Conservation (phyloP, 768 basidiomycete species). For the Pleurotus tuoliensis region DNA sequence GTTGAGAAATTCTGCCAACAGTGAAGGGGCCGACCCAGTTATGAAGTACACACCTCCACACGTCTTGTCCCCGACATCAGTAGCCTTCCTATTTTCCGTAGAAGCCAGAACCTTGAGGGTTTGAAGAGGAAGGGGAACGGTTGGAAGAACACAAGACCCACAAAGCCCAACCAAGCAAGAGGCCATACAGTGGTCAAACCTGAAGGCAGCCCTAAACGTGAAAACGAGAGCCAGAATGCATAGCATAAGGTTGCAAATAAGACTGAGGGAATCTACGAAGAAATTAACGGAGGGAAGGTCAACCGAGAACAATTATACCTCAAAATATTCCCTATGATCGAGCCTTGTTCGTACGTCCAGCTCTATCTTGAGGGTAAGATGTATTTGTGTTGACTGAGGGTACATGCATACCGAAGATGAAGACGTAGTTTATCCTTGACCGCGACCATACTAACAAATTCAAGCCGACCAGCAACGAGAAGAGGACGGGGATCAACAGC, state of each 20-base stretch:
- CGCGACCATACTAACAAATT: constrained; percentile 78
- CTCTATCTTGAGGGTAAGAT: constrained; percentile 35
- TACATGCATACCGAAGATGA: constrained; percentile 71
- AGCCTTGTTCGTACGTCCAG: constrained; percentile 66
- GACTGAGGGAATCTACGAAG: constrained; percentile 67
- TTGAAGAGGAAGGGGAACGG: constrained; percentile 68
- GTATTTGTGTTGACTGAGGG: constrained; percentile 11
- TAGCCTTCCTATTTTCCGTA: constrained; percentile 59
- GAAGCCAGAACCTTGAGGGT: constrained; percentile 76
- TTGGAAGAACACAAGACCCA: constrained; percentile 58
- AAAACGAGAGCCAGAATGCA: constrained; percentile 84
- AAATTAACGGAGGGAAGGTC: constrained; percentile 10
- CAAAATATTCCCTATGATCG: constrained; percentile 73
- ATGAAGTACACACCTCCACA: constrained; percentile 60
- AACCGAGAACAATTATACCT: constrained; percentile 27
- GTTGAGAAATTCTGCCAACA: background rate
- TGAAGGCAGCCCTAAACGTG: constrained; percentile 48
- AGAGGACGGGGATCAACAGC: constrained; percentile 68
- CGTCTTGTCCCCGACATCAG: constrained; percentile 62
- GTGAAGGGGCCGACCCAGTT: background rate
- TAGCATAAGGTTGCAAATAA: constrained; percentile 71
- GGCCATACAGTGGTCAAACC: constrained; percentile 75
- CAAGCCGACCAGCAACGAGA: constrained; percentile 74
- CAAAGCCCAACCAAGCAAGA: constrained; percentile 72
- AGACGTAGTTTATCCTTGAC: constrained; percentile 86